Base-by-base conservation (phyloP, 805 yeast genomes). In the Pichia cephalocereana region DNA sequence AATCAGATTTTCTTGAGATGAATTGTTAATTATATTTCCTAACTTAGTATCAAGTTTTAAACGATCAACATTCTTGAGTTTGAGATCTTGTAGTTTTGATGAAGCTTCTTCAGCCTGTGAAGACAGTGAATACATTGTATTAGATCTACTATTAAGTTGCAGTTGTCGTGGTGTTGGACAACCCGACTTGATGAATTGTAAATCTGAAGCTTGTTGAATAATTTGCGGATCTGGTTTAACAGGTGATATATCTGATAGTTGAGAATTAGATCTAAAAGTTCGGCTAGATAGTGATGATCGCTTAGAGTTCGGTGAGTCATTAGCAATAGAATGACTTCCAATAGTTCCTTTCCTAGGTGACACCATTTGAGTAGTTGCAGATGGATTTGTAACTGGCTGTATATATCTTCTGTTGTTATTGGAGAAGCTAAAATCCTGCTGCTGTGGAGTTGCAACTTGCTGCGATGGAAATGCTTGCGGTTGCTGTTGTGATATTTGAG, bases 191-290 rank as follows among this genome's bases (percentile, higher is more conserved):
- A 14, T 31, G 8, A 27, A 34, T 27, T 40, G 41, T 7, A 28
- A 38, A 5, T 17, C 43, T 9, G 43, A 32, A 6, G 36, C 30
- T 40, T 45, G 47, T 15, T 47, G 50, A 11, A 43, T 41, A 11
- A 45, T n/a, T 34, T 39, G 46, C 4, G 32, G 17, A 38, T 48
- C 31, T 43, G 47, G 12, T 45, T 60, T 60, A 27, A 52, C 43
- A 12, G 62, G 62, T 19, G 64, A 60, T 4, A 34, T 39, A 11
- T 61, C 62, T 2, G 63, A 57, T n/a, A 54, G 46, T 44, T 55
- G 60, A 10, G 63, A 57, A 46, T 59, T 59, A 8, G 67, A 63
- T 40, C 69, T 52, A 49, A 65, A 65, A 4, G 66, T 64, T 49
- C 69, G 50, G 38, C 57, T 60, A 18, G 64, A 54, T 65, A 65